Base-by-base conservation (phyloP, 1,284 basidiomycete genomes). In the Ceratobasidium theobromae region DNA sequence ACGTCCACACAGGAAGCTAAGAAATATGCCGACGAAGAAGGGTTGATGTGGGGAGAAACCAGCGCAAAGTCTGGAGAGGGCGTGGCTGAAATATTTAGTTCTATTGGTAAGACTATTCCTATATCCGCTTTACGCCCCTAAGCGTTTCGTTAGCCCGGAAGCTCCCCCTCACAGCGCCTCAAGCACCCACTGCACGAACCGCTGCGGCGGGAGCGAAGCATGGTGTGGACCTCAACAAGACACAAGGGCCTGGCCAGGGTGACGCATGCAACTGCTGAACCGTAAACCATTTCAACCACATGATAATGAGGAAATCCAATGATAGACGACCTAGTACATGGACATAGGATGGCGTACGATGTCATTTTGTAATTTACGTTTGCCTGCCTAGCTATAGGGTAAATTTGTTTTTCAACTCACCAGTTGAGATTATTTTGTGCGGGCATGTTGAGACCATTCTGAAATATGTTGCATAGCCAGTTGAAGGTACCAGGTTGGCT, bases 11-110 rank as follows among this genome's bases (percentile, higher is more conserved):
- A 62, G 73, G 87, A 95, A 73, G 96, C 93, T 4, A 87, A 94
- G 81, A 89, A 91, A 77, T 98, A 93, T 74, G 96, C 96, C 0
- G 86, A 95, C 67, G 94, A 97, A 76, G 95, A 98, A 78, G 92
- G 91, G 30, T 78, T 98, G 66, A 88, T 98, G 84, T 98, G 96
- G 88, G 86, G 87, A 66, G 95, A 98, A 80, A 95, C 95, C 1
- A 95, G 92, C 76, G 95, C 95, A 54, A 98, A 98, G 85, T 83
- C 87, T 33, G 93, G 95, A 43, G 89, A 94, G 68, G 93, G 93
- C 69, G 95, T 98, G 25, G 78, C 87, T 55, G 91, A 93, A 66
- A 87, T 96, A 72, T 98, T 96, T 78, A 88, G 86, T 66, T 86
- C 88, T 28, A 95, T 96, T 71, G 91, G 90, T 91, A 70, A 68